Evolutionary conservation across 345 rosid species (phyloP).

Genomic region (Bruguiera parviflora): DNA sequence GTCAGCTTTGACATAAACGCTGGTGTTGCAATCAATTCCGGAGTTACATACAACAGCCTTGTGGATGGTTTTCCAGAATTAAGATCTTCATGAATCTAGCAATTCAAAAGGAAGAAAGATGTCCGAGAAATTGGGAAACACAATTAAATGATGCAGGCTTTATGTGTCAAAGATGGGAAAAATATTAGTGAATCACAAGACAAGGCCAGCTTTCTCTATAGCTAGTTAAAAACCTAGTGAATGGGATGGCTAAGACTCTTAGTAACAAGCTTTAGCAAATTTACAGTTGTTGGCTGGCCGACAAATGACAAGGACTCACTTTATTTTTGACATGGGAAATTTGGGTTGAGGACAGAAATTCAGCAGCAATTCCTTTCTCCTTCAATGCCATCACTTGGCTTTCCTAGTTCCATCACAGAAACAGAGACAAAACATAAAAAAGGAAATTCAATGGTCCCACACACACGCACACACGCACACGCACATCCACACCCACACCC

Average conservation of each 20-base stretch:
- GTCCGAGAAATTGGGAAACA: constrained; percentile 2
- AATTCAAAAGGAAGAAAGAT: neutral
- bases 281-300: too few relatives aligned
- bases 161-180: neutral
- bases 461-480: neutral
- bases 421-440: neutral
- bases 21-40: constrained; percentile 76
- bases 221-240: too few relatives aligned
- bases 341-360: constrained; percentile 85
- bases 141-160: neutral
- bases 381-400: constrained; percentile 86
- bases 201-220: too few relatives aligned
- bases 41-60: constrained; percentile 88
- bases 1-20: constrained; percentile 82
- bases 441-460: neutral
- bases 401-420: constrained; percentile 41
- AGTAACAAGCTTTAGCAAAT: too few relatives aligned
- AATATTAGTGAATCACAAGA: too few relatives aligned
- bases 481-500: neutral
- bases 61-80: constrained; percentile 78
- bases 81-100: constrained; percentile 87
- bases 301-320: constrained; percentile 21
- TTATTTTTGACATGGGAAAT: constrained; percentile 55
- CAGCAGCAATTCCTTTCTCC: constrained; percentile 90
- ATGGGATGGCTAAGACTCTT: too few relatives aligned